Percentiles rank a stretch among this genome's conserved stretches.
phyloP scores from a whole-genome alignment of 1,139 yeast genomes.

The Wickerhamiella infanticola region DNA sequence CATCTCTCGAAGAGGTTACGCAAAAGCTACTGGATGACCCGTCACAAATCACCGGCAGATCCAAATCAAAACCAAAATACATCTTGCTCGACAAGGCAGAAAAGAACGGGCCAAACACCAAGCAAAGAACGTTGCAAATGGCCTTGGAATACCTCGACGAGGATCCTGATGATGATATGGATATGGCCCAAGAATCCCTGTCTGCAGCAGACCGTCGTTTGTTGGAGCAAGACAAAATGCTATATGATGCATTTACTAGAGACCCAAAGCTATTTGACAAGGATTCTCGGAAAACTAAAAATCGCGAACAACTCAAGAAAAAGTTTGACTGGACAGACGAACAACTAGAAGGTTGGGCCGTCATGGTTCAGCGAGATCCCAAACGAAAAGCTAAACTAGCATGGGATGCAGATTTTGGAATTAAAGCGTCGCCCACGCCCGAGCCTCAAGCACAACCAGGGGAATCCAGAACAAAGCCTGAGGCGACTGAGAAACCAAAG shows the following conservation, averaged over 20 bases:
- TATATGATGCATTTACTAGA: conserved; percentile 43
- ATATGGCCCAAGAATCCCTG: conserved; percentile 39
- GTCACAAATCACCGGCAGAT: conserved; percentile 18
- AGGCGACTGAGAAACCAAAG: not conserved
- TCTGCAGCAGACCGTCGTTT: conserved; percentile 18
- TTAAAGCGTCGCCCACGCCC: not conserved
- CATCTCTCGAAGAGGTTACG: conserved; percentile 46
- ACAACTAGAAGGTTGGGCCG: conserved; percentile 86
- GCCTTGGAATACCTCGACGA: conserved; percentile 62
- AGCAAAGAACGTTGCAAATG: conserved; percentile 42
- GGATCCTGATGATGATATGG: conserved; percentile 64
- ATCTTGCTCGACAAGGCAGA: conserved; percentile 6
- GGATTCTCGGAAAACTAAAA: conserved; percentile 34
- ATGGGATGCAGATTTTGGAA: not conserved
- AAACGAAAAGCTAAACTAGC: not conserved
- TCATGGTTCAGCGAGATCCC: conserved; percentile 56
- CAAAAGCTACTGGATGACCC: conserved; percentile 50
- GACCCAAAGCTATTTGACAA: conserved; percentile 39
- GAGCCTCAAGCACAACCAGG: not conserved
- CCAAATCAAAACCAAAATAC: not conserved
- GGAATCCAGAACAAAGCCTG: not conserved
- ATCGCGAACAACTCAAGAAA: conserved; percentile 37
- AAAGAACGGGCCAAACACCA: not conserved
- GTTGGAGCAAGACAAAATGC: conserved; percentile 29
- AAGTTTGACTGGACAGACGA: conserved; percentile 66